These are phyloP conservation scores for Globisporangium spinosum DNA, from an alignment of 352 stramenopile species.

Conservation along the genomic window DNA sequence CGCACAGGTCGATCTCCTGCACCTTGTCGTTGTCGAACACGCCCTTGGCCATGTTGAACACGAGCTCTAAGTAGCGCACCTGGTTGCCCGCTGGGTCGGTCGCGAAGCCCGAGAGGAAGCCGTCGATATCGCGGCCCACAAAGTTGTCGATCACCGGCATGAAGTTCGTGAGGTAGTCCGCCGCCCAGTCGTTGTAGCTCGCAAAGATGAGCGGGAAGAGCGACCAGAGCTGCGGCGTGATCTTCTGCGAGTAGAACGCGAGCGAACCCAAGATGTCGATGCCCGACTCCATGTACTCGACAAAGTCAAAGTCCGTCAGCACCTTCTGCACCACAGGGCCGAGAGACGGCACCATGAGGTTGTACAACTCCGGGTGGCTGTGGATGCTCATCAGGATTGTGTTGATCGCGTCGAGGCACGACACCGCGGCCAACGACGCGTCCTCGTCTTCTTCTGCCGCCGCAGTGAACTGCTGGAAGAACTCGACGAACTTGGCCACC, in stretches of 20 bases:
- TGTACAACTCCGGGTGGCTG: slow-evolving; percentile 77
- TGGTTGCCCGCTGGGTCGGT: slow-evolving; percentile 40
- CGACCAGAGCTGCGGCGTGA: slow-evolving; percentile 92
- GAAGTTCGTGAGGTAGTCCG: slow-evolving; percentile 96
- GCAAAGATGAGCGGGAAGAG: slow-evolving; percentile 96
- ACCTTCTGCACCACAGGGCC: slow-evolving; percentile 94
- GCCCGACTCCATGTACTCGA: slow-evolving; percentile 96
- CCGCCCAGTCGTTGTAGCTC: slow-evolving; percentile 94
- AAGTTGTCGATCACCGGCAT: slow-evolving; percentile 96
- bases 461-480: slow-evolving; percentile 93
- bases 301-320: slow-evolving; percentile 93
- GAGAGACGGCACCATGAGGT: slow-evolving; percentile 92
- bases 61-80: slow-evolving; percentile 72
- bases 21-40: slow-evolving; percentile 59
- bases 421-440: slow-evolving; percentile 93
- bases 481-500: slow-evolving; percentile 92
- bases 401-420: slow-evolving; percentile 83
- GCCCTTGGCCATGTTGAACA: slow-evolving; percentile 75
- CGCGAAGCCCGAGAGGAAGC: slow-evolving; percentile 52
- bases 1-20: slow-evolving; percentile 73
- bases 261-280: slow-evolving; percentile 96
- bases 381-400: slow-evolving; percentile 84
- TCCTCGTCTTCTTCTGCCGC: slow-evolving; percentile 94
- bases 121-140: slow-evolving; percentile 81
- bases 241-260: slow-evolving; percentile 93